phyloP scores from a whole-genome alignment of 345 rosid genomes.

The Gossypium sturtianum region DNA sequence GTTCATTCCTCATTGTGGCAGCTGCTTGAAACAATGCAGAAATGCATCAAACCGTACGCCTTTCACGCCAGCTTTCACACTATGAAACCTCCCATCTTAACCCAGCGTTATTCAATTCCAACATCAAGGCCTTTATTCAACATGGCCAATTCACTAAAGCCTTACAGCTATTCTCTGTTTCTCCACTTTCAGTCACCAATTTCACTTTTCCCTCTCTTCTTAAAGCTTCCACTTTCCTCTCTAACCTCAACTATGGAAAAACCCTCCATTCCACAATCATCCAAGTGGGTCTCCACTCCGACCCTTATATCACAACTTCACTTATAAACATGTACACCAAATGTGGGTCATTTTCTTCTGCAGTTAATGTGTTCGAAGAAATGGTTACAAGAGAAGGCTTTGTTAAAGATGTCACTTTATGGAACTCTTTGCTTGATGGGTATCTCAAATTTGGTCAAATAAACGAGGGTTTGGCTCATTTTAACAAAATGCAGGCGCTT shows the following conservation, averaged over 20 bases:
- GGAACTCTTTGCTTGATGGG: constrained; percentile 71
- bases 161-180: constrained; percentile 38
- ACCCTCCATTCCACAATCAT: constrained; percentile 46
- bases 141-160: constrained; percentile 40
- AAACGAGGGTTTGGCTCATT: constrained; percentile 40
- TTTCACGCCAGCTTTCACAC: neutral
- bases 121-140: constrained; percentile 40
- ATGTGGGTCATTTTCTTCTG: constrained; percentile 51
- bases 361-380: constrained; percentile 64
- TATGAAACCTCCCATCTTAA: constrained; percentile 20
- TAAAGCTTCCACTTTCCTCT: constrained; percentile 51
- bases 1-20: neutral
- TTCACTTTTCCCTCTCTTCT: constrained; percentile 67
- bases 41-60: constrained; percentile 24
- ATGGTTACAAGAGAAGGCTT: constrained; percentile 27
- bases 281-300: constrained; percentile 37
- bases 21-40: constrained; percentile 17
- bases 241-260: constrained; percentile 42
- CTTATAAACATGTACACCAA: constrained; percentile 56
- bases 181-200: constrained; percentile 31
- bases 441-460: constrained; percentile 38
- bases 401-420: constrained; percentile 46
- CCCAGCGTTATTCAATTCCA: constrained; percentile 24
- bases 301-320: constrained; percentile 56
- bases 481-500: constrained; percentile 45